These are phyloP conservation scores for Gloeopeniophorella convolvens DNA, from an alignment of 768 basidiomycete genomes.

Conservation along the genomic window DNA sequence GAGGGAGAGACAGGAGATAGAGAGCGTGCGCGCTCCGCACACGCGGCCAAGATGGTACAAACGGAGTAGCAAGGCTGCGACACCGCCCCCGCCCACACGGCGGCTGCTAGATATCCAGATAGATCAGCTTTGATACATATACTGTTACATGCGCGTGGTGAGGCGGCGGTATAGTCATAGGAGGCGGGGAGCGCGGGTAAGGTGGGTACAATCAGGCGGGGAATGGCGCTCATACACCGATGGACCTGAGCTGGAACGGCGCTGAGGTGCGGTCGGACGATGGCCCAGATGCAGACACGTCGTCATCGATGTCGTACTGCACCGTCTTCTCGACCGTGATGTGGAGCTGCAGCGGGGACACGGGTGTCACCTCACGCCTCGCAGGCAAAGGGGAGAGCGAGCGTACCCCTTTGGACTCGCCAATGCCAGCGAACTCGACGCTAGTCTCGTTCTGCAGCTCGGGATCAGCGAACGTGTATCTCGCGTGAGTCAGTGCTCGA, in stretches of 20 bases:
- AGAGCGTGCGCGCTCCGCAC: too few species aligned
- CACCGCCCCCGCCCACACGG: too few species aligned
- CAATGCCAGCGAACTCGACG: neutral
- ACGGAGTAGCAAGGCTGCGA: too few species aligned
- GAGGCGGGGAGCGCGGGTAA: too few species aligned
- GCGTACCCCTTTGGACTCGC: neutral
- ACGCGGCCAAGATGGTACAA: too few species aligned
- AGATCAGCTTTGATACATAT: too few species aligned
- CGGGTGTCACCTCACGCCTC: neutral
- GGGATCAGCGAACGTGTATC: neutral
- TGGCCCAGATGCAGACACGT: neutral
- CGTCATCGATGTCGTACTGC: slow-evolving; percentile 8
- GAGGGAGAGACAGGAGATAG: too few species aligned
- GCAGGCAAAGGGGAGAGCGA: neutral
- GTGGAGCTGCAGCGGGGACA: slow-evolving; percentile 5
- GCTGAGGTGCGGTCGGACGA: neutral
- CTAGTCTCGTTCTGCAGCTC: neutral
- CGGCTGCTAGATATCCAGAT: too few species aligned
- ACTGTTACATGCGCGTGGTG: too few species aligned
- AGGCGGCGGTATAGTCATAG: too few species aligned
- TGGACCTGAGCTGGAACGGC: neutral
- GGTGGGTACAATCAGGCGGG: too few species aligned
- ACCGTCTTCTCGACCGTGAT: slow-evolving; percentile 20
- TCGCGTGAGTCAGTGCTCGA: neutral
- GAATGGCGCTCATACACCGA: neutral